Evolutionary conservation across 176 grass and related monocot genomes (phyloP).

Genomic region (Zea mays): DNA sequence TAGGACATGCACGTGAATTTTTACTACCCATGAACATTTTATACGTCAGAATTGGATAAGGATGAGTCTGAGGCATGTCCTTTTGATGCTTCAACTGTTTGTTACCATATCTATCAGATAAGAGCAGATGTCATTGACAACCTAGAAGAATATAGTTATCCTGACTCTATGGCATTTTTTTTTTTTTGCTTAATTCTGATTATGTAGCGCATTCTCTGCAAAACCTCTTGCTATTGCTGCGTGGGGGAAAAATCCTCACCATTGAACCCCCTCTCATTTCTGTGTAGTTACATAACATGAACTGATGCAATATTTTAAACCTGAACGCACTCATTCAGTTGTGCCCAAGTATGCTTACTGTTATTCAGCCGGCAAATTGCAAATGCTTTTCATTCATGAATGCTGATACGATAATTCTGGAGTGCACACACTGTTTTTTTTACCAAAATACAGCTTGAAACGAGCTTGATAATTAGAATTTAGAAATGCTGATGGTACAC

Average conservation of each 20-base stretch:
- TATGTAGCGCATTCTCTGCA: background rate
- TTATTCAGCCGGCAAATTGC: constrained; percentile 15
- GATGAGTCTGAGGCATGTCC: constrained; percentile 39
- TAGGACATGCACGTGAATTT: constrained; percentile 5
- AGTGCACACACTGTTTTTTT: background rate
- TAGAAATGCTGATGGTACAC: constrained; percentile 45
- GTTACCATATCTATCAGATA: constrained; percentile 36
- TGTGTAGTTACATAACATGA: constrained; percentile 11
- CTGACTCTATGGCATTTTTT: background rate
- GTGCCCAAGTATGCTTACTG: background rate
- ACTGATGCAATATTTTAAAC: constrained; percentile 1
- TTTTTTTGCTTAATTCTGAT: background rate
- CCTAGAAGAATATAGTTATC: constrained; percentile 30
- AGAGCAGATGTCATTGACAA: constrained; percentile 13
- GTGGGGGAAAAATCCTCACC: background rate
- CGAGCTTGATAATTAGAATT: constrained; percentile 39
- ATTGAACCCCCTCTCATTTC: background rate
- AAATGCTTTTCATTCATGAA: constrained; percentile 11
- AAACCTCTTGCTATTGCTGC: constrained; percentile 5
- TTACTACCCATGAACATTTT: constrained; percentile 17
- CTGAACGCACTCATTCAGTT: background rate
- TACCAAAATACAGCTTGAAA: constrained; percentile 35
- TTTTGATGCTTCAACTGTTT: constrained; percentile 20
- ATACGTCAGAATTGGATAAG: constrained; percentile 34
- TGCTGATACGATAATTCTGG: constrained; percentile 5